phyloP scores from a whole-genome alignment of 2,329 filamentous ascomycete genomes.

The Ceratocystiopsis brevicomis region DNA sequence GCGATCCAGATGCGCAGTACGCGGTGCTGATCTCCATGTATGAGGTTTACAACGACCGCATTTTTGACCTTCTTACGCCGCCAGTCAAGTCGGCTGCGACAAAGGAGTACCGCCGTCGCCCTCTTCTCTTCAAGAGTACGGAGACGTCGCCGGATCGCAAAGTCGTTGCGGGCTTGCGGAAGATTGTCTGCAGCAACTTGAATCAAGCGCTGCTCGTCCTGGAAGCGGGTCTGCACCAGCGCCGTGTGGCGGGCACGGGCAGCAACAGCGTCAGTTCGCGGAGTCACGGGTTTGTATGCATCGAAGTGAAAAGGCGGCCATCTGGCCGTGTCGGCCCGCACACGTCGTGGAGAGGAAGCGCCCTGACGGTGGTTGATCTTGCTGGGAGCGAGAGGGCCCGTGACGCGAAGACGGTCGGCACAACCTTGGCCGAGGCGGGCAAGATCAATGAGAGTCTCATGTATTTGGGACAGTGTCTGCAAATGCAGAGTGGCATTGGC shows the following conservation, averaged over 20 bases:
- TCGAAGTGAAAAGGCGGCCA: constrained; percentile 75
- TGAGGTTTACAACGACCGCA: constrained; percentile 95
- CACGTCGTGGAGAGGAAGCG: constrained; percentile 53
- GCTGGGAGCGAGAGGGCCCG: constrained; percentile 86
- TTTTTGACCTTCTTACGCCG: constrained; percentile 74
- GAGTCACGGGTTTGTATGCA: constrained; percentile 89
- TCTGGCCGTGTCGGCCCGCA: constrained; percentile 11
- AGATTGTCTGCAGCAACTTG: constrained; percentile 68
- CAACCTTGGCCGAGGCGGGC: constrained; percentile 82
- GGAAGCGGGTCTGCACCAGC: constrained; percentile 72
- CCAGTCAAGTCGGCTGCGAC: constrained; percentile 38
- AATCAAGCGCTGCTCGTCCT: constrained; percentile 77
- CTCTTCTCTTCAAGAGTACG: constrained; percentile 79
- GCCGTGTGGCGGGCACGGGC: constrained; percentile 73
- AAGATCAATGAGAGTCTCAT: constrained; percentile 98
- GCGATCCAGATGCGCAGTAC: constrained; percentile 58
- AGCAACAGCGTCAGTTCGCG: constrained; percentile 85
- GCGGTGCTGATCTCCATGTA: constrained; percentile 91
- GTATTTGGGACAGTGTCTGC: constrained; percentile 92
- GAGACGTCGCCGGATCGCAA: constrained; percentile 81
- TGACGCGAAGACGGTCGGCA: constrained; percentile 83
- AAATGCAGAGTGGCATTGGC: constrained; percentile 74
- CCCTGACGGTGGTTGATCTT: constrained; percentile 75
- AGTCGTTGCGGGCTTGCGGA: constrained; percentile 76
- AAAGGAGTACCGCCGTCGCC: constrained; percentile 56